A percentile compares a stretch with the other conserved stretches of the same genome.
phyloP scores from a whole-genome alignment of 495 filamentous ascomycete species.

The Cercophora samala region DNA sequence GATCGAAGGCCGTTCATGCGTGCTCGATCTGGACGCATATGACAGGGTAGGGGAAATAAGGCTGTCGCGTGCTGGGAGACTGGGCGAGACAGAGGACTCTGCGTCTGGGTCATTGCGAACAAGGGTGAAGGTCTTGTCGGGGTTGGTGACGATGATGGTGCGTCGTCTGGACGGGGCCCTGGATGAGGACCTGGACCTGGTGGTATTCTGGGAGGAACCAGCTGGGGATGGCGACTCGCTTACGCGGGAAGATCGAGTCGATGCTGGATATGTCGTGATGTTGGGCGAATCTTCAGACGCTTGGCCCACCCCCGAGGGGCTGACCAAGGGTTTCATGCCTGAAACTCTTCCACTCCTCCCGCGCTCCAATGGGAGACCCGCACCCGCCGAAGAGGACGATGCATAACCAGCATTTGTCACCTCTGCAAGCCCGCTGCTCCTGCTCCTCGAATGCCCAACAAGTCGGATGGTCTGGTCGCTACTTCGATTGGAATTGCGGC shows the following conservation, averaged over 20 bases:
- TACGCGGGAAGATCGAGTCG: slow-evolving; percentile 15
- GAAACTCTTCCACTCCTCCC: slow-evolving; percentile 44
- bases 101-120: slow-evolving; percentile 21
- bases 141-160: slow-evolving; percentile 41
- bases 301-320: slow-evolving; percentile 31
- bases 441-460: slow-evolving; percentile 18
- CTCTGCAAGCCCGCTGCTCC: slow-evolving; percentile 10
- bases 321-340: slow-evolving; percentile 43
- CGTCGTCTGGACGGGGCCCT: slow-evolving; percentile 39
- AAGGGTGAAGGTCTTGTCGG: slow-evolving; percentile 50
- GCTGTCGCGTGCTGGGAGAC: slow-evolving; percentile 22
- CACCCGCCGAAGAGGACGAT: slow-evolving; percentile 36
- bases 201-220: slow-evolving; percentile 7
- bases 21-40: slow-evolving; percentile 40
- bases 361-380: slow-evolving; percentile 40
- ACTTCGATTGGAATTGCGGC: slow-evolving; percentile 22
- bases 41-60: slow-evolving; percentile 35
- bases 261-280: slow-evolving; percentile 27
- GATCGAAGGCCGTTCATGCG: slow-evolving; percentile 46
- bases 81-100: slow-evolving; percentile 18
- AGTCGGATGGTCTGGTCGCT: slow-evolving; percentile 21
- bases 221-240: slow-evolving; percentile 18
- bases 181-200: slow-evolving; percentile 17
- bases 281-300: slow-evolving; percentile 34
- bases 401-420: slow-evolving; percentile 35